These are phyloP conservation scores for Cajanus cajan DNA, from an alignment of 306 rosid genomes.

Conservation along the genomic window DNA sequence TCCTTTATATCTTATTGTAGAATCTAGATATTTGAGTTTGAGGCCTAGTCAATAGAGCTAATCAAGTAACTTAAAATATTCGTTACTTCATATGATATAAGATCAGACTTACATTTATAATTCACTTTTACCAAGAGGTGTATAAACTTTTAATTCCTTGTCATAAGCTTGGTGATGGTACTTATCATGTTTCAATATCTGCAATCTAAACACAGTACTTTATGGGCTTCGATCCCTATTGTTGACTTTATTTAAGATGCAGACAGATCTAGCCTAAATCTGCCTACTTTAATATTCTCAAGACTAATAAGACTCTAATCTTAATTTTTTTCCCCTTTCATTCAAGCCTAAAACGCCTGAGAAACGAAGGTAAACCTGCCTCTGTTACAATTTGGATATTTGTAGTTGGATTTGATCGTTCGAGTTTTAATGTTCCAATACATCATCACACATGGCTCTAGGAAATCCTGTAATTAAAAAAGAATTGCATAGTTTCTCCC, in stretches of 20 bases:
- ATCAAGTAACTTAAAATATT: not conserved
- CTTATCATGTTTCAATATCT: not conserved
- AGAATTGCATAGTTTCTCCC: not conserved
- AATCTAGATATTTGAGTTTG: not conserved
- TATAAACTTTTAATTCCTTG: not conserved
- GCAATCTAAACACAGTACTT: not conserved
- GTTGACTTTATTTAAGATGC: not conserved
- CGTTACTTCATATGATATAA: not conserved
- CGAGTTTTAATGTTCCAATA: constrained; percentile 3
- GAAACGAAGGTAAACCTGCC: not conserved
- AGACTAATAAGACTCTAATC: not conserved
- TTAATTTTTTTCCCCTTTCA: not conserved
- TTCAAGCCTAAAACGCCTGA: not conserved
- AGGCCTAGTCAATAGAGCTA: not conserved
- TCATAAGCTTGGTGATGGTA: not conserved
- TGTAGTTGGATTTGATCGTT: constrained; percentile 17
- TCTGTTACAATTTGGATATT: not conserved
- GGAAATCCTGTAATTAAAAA: not conserved
- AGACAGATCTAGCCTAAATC: not conserved
- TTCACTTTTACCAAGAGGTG: not conserved
- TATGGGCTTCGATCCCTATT: not conserved
- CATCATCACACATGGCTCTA: not conserved
- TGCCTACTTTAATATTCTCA: not conserved
- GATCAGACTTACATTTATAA: not conserved
- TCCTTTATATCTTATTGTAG: not conserved